phyloP scores from a whole-genome alignment of 1,139 yeast genomes.

The Taiozyma sp. region DNA sequence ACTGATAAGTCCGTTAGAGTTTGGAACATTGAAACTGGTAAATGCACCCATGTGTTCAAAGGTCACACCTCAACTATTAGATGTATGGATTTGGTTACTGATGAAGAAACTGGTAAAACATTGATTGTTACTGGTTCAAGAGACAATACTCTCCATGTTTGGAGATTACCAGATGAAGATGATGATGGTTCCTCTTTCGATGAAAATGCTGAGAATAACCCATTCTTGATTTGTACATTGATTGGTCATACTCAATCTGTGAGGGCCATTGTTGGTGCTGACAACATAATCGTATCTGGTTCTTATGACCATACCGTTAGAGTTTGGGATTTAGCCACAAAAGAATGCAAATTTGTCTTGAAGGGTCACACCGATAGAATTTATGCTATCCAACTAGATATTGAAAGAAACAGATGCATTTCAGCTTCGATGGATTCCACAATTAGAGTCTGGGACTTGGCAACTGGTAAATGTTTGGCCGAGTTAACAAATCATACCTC shows the following conservation, averaged over 20 bases:
- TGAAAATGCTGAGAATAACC: conserved; percentile 44
- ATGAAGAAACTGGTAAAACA: conserved; percentile 58
- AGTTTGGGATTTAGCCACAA: conserved; percentile 85
- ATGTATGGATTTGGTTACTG: conserved; percentile 76
- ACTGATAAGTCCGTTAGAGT: conserved; percentile 89
- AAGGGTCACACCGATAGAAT: conserved; percentile 86
- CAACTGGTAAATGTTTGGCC: conserved; percentile 56
- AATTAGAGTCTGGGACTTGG: conserved; percentile 86
- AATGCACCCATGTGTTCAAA: conserved; percentile 78
- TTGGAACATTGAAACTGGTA: conserved; percentile 77
- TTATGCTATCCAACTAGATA: conserved; percentile 81
- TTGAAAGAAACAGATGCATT: conserved; percentile 70
- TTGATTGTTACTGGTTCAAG: conserved; percentile 85
- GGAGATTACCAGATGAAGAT: conserved; percentile 54
- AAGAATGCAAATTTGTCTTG: conserved; percentile 67
- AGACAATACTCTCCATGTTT: conserved; percentile 83
- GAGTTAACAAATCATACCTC: conserved; percentile 84
- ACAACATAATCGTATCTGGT: conserved; percentile 81
- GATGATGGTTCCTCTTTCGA: conserved; percentile 35
- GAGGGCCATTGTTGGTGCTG: conserved; percentile 83
- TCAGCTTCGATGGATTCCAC: conserved; percentile 92
- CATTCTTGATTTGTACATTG: conserved; percentile 70
- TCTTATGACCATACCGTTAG: conserved; percentile 88
- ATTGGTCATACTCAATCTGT: conserved; percentile 88
- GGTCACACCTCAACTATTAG: conserved; percentile 94